Evolutionary conservation across 208 protist genomes (phyloP).

Genomic region (Novymonas esmeraldas): DNA sequence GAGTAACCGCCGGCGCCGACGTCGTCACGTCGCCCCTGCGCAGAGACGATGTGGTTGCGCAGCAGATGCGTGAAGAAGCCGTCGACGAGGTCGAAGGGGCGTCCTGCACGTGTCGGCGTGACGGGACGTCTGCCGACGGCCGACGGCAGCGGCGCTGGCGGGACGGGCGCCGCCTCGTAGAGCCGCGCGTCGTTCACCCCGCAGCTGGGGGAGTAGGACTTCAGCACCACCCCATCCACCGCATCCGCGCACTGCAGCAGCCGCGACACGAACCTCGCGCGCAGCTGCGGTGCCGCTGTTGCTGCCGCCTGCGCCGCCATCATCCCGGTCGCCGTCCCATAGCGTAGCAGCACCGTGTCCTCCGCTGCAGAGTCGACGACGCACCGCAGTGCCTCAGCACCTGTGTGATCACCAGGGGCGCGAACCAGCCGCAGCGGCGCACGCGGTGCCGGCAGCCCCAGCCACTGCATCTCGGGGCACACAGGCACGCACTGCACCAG

Average conservation of each 20-base stretch:
- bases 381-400: neutral
- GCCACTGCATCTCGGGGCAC: constrained; percentile 81
- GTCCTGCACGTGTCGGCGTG: neutral
- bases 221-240: constrained; percentile 74
- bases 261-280: neutral
- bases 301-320: neutral
- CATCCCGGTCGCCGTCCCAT: neutral
- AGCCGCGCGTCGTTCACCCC: constrained; percentile 73
- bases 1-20: neutral
- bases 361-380: constrained; percentile 9
- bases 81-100: constrained; percentile 39
- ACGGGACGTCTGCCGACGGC: neutral
- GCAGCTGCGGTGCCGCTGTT: neutral
- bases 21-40: neutral
- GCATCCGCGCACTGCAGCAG: constrained; percentile 18
- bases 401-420: neutral
- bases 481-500: constrained; percentile 52
- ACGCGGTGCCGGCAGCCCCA: constrained; percentile 62
- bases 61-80: constrained; percentile 71
- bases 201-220: constrained; percentile 82
- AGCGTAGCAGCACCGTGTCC: constrained; percentile 2
- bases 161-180: constrained; percentile 28
- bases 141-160: neutral
- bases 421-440: constrained; percentile 48
- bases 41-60: constrained; percentile 20